These are phyloP conservation scores for Lactarius hengduanensis DNA, from an alignment of 768 basidiomycete genomes.

Conservation along the genomic window DNA sequence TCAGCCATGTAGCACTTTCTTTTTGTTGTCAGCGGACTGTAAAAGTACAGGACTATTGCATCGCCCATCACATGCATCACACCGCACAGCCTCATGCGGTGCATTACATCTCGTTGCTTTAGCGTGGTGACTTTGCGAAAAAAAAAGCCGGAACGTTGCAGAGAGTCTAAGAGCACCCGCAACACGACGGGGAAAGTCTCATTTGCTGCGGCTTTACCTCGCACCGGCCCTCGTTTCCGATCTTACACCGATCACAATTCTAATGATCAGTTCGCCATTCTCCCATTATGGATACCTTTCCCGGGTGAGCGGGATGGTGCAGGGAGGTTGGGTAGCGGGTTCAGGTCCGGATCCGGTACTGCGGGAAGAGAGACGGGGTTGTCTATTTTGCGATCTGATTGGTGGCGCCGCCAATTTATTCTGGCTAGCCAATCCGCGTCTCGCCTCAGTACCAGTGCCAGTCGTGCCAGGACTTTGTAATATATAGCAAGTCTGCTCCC, in stretches of 20 bases:
- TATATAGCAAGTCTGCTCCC: constrained; percentile 1
- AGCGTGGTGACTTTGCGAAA: neutral
- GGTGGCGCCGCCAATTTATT: neutral
- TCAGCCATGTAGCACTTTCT: neutral
- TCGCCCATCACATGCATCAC: neutral
- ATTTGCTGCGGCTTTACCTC: constrained; percentile 1
- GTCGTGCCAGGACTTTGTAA: neutral
- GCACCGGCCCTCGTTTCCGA: neutral
- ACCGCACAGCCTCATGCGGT: neutral
- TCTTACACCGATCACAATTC: neutral
- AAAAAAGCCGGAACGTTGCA: neutral
- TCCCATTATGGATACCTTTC: neutral
- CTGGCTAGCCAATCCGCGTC: neutral
- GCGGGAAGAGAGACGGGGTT: too few relatives aligned
- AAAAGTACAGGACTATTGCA: neutral
- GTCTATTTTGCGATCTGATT: too few relatives aligned
- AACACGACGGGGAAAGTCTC: too few relatives aligned
- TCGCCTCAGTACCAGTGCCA: neutral
- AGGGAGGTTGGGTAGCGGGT: neutral
- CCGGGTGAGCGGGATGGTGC: neutral
- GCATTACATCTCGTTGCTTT: neutral
- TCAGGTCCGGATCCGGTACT: neutral
- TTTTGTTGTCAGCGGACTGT: neutral
- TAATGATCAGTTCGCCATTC: neutral
- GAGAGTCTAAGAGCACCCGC: neutral